Percentiles rank a stretch among this genome's conserved stretches.
Conservation (phyloP, 805 yeast genomes). For the Novakomyces olei region DNA sequence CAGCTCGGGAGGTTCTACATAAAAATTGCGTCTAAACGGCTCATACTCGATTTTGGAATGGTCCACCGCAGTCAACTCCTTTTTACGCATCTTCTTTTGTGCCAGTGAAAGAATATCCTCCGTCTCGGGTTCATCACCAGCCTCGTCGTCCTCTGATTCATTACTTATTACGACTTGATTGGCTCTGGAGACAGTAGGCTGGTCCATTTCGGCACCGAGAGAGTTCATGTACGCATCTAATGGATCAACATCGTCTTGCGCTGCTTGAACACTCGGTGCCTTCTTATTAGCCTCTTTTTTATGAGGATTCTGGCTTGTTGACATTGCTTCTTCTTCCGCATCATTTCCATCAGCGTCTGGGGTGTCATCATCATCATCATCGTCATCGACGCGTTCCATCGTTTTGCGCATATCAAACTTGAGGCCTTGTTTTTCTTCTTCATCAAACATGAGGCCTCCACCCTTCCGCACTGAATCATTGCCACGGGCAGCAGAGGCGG, state of each 20-base stretch:
- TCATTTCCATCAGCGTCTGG: slow-evolving; percentile 8
- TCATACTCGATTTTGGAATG: slow-evolving; percentile 25
- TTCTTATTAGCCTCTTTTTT: too few relatives aligned
- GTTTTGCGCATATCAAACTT: slow-evolving; percentile 17
- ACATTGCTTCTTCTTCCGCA: slow-evolving; percentile 1
- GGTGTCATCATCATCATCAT: slow-evolving; percentile 12
- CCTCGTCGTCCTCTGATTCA: slow-evolving; percentile 12
- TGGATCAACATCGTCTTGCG: slow-evolving; percentile 21
- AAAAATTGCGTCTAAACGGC: slow-evolving; percentile 40
- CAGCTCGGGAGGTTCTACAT: slow-evolving; percentile 36
- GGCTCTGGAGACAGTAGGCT: slow-evolving; percentile 2
- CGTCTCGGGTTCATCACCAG: slow-evolving; percentile 14
- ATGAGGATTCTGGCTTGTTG: not conserved
- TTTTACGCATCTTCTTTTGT: slow-evolving; percentile 22
- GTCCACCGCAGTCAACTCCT: slow-evolving; percentile 28
- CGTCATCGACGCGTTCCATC: slow-evolving; percentile 14
- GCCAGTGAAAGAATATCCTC: slow-evolving; percentile 16
- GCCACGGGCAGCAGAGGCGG: not conserved
- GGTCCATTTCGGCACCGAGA: slow-evolving; percentile 6
- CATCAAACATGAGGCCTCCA: slow-evolving; percentile 1
- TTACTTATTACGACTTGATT: slow-evolving; percentile 6
- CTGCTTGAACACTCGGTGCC: slow-evolving; percentile 10
- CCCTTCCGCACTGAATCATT: slow-evolving; percentile 3
- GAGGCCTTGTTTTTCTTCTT: slow-evolving; percentile 14
- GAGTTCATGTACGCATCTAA: slow-evolving; percentile 25